Evolutionary conservation across 768 basidiomycete species (phyloP).

Genomic region (Panus rudis): DNA sequence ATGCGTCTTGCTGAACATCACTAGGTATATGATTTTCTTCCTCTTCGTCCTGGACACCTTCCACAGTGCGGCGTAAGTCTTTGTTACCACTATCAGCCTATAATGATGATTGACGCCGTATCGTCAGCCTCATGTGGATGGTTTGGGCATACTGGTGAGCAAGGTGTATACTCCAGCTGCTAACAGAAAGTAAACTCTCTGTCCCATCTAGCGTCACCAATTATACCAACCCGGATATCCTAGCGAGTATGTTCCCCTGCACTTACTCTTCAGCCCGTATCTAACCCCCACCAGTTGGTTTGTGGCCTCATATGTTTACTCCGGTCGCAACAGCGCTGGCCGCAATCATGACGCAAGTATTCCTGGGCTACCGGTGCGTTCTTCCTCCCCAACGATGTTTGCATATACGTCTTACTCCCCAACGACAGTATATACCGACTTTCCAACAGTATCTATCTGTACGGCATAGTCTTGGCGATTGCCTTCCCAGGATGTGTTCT

Average conservation of each 20-base stretch:
- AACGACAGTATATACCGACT: slow-evolving; percentile 9
- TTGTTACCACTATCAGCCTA: not conserved
- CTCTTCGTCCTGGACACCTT: slow-evolving; percentile 30
- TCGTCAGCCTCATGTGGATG: slow-evolving; percentile 10
- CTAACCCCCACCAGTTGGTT: slow-evolving; percentile 3
- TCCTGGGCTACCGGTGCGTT: slow-evolving; percentile 27
- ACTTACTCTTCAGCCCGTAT: not conserved
- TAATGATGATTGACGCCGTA: not conserved
- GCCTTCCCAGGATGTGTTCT: slow-evolving; percentile 36
- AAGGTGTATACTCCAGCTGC: not conserved
- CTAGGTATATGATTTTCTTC: slow-evolving; percentile 25
- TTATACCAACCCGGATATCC: slow-evolving; percentile 20
- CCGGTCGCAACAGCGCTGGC: slow-evolving; percentile 39
- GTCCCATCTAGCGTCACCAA: slow-evolving; percentile 6
- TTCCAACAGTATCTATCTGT: slow-evolving; percentile 6
- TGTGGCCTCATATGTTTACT: slow-evolving; percentile 46
- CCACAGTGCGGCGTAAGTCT: slow-evolving; percentile 24
- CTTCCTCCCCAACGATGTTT: not conserved
- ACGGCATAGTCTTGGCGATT: slow-evolving; percentile 16
- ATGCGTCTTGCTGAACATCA: not conserved
- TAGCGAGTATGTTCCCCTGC: slow-evolving; percentile 28
- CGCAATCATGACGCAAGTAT: slow-evolving; percentile 44
- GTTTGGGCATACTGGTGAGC: slow-evolving; percentile 12
- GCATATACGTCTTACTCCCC: not conserved
- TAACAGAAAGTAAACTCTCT: not conserved